Evolutionary conservation across 2,329 filamentous ascomycete species (phyloP).

Genomic region (Beauveria medogensis): DNA sequence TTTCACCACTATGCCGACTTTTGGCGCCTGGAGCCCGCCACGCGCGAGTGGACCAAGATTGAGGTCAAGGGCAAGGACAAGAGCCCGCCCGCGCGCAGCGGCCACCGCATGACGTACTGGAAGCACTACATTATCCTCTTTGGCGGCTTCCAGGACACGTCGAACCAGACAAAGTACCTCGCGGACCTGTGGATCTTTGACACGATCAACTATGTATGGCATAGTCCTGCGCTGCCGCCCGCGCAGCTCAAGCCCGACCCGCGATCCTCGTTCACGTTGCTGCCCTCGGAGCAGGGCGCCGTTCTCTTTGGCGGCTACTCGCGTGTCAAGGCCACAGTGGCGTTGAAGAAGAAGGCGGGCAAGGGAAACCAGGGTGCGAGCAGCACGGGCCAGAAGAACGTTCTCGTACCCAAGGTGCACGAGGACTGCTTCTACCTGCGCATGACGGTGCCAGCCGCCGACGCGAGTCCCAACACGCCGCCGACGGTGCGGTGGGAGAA

Average conservation of each 20-base stretch:
- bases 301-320: constrained; percentile 93
- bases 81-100: constrained; percentile 75
- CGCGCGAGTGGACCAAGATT: constrained; percentile 83
- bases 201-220: constrained; percentile 78
- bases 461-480: constrained; percentile 55
- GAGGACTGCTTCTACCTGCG: constrained; percentile 92
- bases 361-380: constrained; percentile 45
- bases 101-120: constrained; percentile 92
- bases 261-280: constrained; percentile 81
- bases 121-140: constrained; percentile 96
- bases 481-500: constrained; percentile 84
- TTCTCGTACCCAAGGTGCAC: constrained; percentile 80
- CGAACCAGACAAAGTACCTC: constrained; percentile 87
- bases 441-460: constrained; percentile 62
- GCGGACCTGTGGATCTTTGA: constrained; percentile 95
- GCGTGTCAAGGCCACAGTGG: constrained; percentile 66
- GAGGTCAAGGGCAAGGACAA: constrained; percentile 72
- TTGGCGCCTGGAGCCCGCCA: constrained; percentile 79
- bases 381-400: constrained; percentile 49
- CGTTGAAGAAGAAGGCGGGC: constrained; percentile 50
- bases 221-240: constrained; percentile 63
- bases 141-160: constrained; percentile 95
- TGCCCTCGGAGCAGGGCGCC: constrained; percentile 84
- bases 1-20: constrained; percentile 99
- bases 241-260: constrained; percentile 84